These are phyloP conservation scores for Hansenula sp. DNA, from an alignment of 1,139 yeast species.

Conservation along the genomic window DNA sequence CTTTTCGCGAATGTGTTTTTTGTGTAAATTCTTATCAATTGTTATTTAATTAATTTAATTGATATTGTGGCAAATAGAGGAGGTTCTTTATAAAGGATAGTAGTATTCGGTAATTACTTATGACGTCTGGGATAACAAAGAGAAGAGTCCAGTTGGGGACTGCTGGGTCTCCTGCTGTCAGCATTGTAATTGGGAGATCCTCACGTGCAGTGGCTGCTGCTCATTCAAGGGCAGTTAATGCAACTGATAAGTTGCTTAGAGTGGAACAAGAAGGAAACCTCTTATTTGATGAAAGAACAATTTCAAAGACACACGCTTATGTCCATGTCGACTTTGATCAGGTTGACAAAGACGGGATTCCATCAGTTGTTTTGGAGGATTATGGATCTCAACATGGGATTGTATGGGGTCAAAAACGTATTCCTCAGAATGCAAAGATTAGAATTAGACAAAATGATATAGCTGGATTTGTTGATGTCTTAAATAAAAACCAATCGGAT, in stretches of 20 bases:
- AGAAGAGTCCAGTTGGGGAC: not conserved
- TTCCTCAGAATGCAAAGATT: not conserved
- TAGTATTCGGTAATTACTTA: not conserved
- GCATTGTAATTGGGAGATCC: not conserved
- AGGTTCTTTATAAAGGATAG: not conserved
- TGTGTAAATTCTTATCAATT: too few species aligned
- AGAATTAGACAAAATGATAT: conserved; percentile 2
- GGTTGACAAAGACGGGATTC: not conserved
- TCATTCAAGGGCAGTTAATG: not conserved
- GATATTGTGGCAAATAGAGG: not conserved
- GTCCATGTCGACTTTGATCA: not conserved
- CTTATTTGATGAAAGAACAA: conserved; percentile 6
- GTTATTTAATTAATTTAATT: not conserved
- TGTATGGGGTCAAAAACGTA: conserved; percentile 3
- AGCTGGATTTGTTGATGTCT: conserved; percentile 7
- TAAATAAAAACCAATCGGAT: not conserved
- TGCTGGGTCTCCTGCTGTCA: not conserved
- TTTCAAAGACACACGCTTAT: conserved; percentile 9
- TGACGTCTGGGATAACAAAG: not conserved
- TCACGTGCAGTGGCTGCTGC: not conserved
- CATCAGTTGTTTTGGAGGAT: not conserved
- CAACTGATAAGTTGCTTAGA: not conserved
- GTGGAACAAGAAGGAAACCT: conserved; percentile 4
- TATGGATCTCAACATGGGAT: conserved; percentile 10
- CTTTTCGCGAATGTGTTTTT: too few species aligned